phyloP scores from a whole-genome alignment of 306 rosid genomes.

The Benincasa hispida region DNA sequence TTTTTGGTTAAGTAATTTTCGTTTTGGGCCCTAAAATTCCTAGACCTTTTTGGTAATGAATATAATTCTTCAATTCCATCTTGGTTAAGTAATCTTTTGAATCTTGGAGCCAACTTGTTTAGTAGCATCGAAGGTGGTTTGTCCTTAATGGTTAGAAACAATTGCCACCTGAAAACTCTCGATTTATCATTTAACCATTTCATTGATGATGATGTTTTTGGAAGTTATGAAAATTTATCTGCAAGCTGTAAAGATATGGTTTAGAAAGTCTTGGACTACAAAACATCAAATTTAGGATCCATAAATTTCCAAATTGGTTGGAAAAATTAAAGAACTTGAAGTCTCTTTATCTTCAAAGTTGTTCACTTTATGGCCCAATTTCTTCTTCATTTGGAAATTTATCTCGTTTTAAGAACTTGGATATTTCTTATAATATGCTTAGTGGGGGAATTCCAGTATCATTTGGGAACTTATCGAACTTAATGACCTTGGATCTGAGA shows the following conservation, averaged over 20 bases:
- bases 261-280: background rate
- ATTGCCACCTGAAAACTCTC: background rate
- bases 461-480: background rate
- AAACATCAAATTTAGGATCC: background rate
- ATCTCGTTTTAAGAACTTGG: too few relatives aligned
- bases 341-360: background rate
- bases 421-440: background rate
- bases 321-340: background rate
- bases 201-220: background rate
- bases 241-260: background rate
- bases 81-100: background rate
- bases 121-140: background rate
- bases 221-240: background rate
- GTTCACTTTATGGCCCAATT: background rate
- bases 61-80: background rate
- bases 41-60: background rate
- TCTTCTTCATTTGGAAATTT: too few relatives aligned
- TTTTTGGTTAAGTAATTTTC: too few relatives aligned
- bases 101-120: background rate
- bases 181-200: background rate
- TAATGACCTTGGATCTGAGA: background rate
- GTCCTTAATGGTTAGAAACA: background rate
- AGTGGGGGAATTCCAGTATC: background rate
- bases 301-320: background rate
- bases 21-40: background rate